A percentile compares a stretch with the other conserved stretches of the same genome.
Evolutionary conservation across 1,139 yeast species (phyloP).

Genomic region (Yamadazyma songkhlaensis): DNA sequence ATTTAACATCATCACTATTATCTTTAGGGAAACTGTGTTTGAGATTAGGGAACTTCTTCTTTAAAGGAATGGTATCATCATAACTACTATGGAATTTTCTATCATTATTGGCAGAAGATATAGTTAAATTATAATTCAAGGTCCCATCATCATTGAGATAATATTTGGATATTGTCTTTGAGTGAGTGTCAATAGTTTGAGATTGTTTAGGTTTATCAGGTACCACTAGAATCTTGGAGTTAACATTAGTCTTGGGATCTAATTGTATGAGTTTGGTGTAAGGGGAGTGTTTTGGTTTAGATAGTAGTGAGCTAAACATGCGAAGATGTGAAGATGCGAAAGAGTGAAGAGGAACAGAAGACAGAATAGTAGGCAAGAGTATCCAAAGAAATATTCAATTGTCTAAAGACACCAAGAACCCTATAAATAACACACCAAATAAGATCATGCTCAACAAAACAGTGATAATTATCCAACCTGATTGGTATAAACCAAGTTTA

Average conservation of each 20-base stretch:
- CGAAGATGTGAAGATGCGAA: too few relatives aligned
- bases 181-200: not conserved
- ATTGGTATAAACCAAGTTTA: too few relatives aligned
- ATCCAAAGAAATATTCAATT: too few relatives aligned
- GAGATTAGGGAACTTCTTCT: constrained; percentile 36
- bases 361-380: too few relatives aligned
- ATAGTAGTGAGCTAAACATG: constrained; percentile 35
- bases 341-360: too few relatives aligned
- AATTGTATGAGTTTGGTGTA: constrained; percentile 13
- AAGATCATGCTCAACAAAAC: too few relatives aligned
- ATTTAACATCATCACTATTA: constrained; percentile 28
- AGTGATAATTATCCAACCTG: too few relatives aligned
- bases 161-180: constrained; percentile 15
- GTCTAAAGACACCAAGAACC: too few relatives aligned
- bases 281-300: constrained; percentile 26
- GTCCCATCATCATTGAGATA: constrained; percentile 28
- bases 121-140: constrained; percentile 26
- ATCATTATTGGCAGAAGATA: constrained; percentile 18
- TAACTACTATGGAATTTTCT: constrained; percentile 25
- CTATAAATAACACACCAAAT: too few relatives aligned
- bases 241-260: not conserved
- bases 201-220: constrained; percentile 1
- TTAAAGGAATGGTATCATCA: constrained; percentile 43
- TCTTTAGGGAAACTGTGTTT: constrained; percentile 41
- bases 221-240: constrained; percentile 4